Evolutionary conservation across 306 rosid genomes (phyloP), one percentile per base, ranked within the genome.

Genomic region (Oemleria cerasiformis): DNA sequence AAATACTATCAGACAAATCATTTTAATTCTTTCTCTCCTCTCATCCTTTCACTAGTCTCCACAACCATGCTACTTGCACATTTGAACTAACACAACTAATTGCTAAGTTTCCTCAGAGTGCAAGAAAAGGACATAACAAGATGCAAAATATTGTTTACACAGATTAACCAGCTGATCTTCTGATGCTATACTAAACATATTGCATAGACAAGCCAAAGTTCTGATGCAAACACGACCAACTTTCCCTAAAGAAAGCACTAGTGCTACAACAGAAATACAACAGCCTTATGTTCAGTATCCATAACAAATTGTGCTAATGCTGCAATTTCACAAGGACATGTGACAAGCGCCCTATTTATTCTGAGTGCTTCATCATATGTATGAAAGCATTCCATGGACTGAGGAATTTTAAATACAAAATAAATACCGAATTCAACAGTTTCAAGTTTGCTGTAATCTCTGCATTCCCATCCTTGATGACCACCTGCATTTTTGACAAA

Each of bases 381-480:
- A 56, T 23, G 55, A 30, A 61, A n/a, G 73, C 54, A 68, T 16
- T 16, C 59, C 16, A 51, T 14, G 56, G 21, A n/a, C 72, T 20
- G 68, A 53, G 16, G 30, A 72, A 5, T 34, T 64, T 34, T 10
- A 23, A 7, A 73, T 57, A 47, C 10, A 59, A 43, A 69, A 75
- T 48, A 50, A 65, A 72, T 92, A 95, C 99, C 89, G 92, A 84
- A 80, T 81, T 88, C 71, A 95, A 80, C 23, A 91, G 73, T 66
- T 74, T 88, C 80, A 85, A 23, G 77, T 77, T 86, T 42, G 97
- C 99, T 16, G 96, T 86, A 75, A 95, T 79, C 79, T 78, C 85
- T 54, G 96, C 97, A 91, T 72, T 80, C 63, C 92, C 97, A 65
- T 95, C 97, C 84, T 89, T 95, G 81, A 95, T 77, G 30, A 73